Base-by-base conservation (phyloP, 2,329 filamentous ascomycete species). In the Stromatinia cepivora region DNA sequence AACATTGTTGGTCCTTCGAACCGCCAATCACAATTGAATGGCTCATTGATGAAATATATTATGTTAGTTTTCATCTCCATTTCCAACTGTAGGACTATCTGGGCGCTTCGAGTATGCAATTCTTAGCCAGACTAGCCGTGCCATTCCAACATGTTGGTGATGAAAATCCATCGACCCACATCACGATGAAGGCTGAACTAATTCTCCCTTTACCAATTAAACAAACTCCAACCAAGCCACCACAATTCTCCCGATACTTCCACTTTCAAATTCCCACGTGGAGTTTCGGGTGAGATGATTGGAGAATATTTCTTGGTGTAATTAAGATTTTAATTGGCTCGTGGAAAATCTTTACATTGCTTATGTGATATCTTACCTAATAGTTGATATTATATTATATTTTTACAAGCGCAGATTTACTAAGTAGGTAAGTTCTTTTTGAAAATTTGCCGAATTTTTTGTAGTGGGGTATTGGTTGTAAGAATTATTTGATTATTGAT, bases 81-180 rank as follows among this genome's bases (percentile, higher is more conserved):
- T 15, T 20, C 22, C 34, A 17, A 36, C 22, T 50, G 22, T 59
- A 28, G 25, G 28, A 20, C 6, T 45, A 50, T n/a, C 4, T 22
- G 13, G 17, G 45, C 31, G 31, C 20, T 45, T 36, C 17, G 42
- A 50, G 22, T 36, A 63, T 6, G 31, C 36, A 39, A 17, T 50
- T 20, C 8, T 15, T 34, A 48, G 11, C 59, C 45, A 13, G 28
- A 45, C 28, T 50, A 48, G 45, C 31, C 22, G 31, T 48, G 6
- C 39, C 58, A n/a, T 34, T 11, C 42, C 25, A 48, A 62, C 58
- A 9, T 62, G 42, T 62, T 48, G 42, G 42, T 50, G 59, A 62
- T 34, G 20, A 39, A 36, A 36, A 36, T 36, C 59, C 59, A 20
- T 36, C 31, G 31, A 15, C 22, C 59, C 45, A 50, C 7, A n/a